Evolutionary conservation across 1,284 basidiomycete genomes (phyloP).

Genomic region (Caloboletus inedulis): DNA sequence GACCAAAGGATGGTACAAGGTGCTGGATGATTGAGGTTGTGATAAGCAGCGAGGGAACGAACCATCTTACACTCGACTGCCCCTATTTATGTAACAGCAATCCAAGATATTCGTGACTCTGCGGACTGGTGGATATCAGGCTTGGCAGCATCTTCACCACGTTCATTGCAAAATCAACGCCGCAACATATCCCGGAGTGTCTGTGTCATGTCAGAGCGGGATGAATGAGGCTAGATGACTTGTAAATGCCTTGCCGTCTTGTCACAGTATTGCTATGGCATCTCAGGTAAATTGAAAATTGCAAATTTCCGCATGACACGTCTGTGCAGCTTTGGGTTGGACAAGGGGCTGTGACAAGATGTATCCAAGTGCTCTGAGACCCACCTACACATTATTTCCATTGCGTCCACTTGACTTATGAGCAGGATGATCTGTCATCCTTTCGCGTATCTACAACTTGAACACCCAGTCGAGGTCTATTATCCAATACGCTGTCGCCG

Average conservation of each 20-base stretch:
- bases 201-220: background rate
- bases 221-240: background rate
- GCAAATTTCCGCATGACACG: background rate
- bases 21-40: too few species aligned
- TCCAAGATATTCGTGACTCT: background rate
- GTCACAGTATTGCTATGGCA: background rate
- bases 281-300: background rate
- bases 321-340: background rate
- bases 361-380: background rate
- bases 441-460: too few species aligned
- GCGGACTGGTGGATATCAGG: background rate
- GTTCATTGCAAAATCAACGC: background rate
- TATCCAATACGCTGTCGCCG: too few species aligned
- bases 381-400: too few species aligned
- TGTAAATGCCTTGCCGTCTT: background rate
- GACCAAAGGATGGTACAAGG: too few species aligned
- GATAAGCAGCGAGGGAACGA: too few species aligned
- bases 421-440: too few species aligned
- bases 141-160: background rate
- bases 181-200: background rate
- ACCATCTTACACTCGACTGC: too few species aligned
- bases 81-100: too few species aligned
- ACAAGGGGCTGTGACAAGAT: too few species aligned
- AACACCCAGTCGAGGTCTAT: too few species aligned
- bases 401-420: too few species aligned